These are phyloP conservation scores for Solanum sitiens DNA, from an alignment of 257 asterid genomes.

Conservation along the genomic window DNA sequence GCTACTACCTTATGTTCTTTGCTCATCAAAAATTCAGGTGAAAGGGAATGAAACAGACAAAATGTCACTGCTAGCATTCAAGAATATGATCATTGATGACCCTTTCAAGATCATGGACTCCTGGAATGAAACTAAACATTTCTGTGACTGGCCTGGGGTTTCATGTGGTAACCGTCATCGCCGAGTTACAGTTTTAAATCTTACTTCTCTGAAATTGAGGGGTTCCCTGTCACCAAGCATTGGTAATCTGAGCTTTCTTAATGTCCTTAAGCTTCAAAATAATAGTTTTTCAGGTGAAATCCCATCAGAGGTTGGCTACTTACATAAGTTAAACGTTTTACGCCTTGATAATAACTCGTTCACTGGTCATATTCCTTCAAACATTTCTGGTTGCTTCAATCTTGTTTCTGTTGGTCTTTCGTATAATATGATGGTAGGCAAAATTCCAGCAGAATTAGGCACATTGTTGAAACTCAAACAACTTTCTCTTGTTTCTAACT, in stretches of 20 bases:
- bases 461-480: slow-evolving; percentile 11
- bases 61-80: slow-evolving; percentile 9
- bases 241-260: slow-evolving; percentile 33
- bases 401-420: slow-evolving; percentile 11
- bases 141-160: slow-evolving; percentile 23
- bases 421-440: slow-evolving; percentile 15
- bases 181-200: slow-evolving; percentile 10
- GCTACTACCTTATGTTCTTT: background rate
- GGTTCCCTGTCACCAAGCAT: slow-evolving; percentile 27
- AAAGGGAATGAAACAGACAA: slow-evolving; percentile 7
- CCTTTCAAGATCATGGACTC: slow-evolving; percentile 13
- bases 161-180: slow-evolving; percentile 9
- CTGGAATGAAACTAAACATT: slow-evolving; percentile 13
- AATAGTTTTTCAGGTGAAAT: slow-evolving; percentile 18
- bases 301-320: slow-evolving; percentile 23
- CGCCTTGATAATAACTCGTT: slow-evolving; percentile 22
- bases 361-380: slow-evolving; percentile 26
- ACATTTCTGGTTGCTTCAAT: slow-evolving; percentile 11
- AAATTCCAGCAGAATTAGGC: slow-evolving; percentile 14
- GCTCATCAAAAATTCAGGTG: background rate
- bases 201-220: slow-evolving; percentile 8
- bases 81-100: slow-evolving; percentile 11
- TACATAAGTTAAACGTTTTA: background rate
- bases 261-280: slow-evolving; percentile 4
- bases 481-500: slow-evolving; percentile 11